Evolutionary conservation across 2,329 filamentous ascomycete species (phyloP).

Genomic region (Beauveria asiatica): DNA sequence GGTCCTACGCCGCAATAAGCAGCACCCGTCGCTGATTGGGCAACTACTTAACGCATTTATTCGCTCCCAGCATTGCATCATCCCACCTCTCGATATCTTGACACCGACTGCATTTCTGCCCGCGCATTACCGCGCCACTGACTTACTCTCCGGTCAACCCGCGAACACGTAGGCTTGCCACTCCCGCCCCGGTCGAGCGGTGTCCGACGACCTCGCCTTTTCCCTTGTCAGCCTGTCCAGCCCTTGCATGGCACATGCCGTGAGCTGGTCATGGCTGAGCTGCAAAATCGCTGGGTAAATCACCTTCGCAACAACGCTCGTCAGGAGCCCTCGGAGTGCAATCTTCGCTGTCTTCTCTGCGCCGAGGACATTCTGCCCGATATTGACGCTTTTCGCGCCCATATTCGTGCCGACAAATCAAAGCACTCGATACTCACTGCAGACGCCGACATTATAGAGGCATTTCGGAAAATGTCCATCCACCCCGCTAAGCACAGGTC

Average conservation of each 20-base stretch:
- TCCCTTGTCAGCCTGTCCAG: background rate
- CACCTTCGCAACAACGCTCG: conserved; percentile 18
- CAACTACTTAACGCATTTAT: background rate
- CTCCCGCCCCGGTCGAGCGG: background rate
- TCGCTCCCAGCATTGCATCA: background rate
- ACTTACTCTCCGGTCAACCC: background rate
- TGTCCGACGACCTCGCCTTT: background rate
- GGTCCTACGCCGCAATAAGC: background rate
- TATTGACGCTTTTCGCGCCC: conserved; percentile 20
- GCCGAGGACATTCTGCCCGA: conserved; percentile 16
- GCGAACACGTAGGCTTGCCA: background rate
- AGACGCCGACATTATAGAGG: conserved; percentile 20
- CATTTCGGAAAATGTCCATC: conserved; percentile 17
- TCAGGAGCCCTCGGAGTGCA: conserved; percentile 13
- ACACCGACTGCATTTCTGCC: background rate
- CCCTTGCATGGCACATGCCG: background rate
- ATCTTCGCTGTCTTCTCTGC: conserved; percentile 18
- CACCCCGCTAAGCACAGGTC: conserved; percentile 10
- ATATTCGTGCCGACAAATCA: conserved; percentile 15
- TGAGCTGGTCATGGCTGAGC: conserved; percentile 5
- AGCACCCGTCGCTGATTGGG: background rate
- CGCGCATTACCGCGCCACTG: background rate
- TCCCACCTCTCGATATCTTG: background rate
- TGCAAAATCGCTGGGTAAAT: conserved; percentile 16
- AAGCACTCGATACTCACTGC: conserved; percentile 16